Base-by-base conservation (phyloP, 805 yeast species). In the Suhomyces pyralidae region DNA sequence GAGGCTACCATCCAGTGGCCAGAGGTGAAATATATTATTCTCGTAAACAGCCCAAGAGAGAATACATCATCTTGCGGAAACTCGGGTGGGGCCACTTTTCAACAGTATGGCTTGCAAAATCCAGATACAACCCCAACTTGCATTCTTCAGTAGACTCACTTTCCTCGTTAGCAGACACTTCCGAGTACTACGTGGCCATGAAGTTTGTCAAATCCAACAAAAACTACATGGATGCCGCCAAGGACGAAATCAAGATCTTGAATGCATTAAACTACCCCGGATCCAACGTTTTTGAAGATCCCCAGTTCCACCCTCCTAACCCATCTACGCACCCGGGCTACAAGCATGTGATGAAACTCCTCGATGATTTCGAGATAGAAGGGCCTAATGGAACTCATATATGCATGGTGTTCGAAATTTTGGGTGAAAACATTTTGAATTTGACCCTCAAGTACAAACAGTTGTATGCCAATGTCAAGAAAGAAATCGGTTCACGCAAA, bases 21-120 rank as follows among this genome's bases (percentile, higher is more conserved):
- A 74, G 81, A 28, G 83, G 84, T 28, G 88, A 84, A 58, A 62
- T 67, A 14, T 81, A 82, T 59, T 81, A 81, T 40, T 62, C 71
- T 7, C 64, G 70, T 46, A 65, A 60, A 40, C 58, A 63, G 49
- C 60, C 68, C 2, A 68, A 73, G 51, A 70, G 76, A 25, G 64
- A 64, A 36, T 83, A 83, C 62, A 61, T 69, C 7, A 67, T 83
- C 24, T 70, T 81, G 19, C 68, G 87, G 26, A 84, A 84, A 63
- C 68, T 84, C 7, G 90, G 90, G 2, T 83, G 87, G 87, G 89
- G 90, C 34, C 87, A 84, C 61, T 84, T 84, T 59, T 81, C 86
- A 40, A 83, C 88, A 1, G 89, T 84, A n/a, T 84, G 88, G 88
- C 65, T 84, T 26, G 86, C 86, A 0, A 62, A 66, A 28, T 61